phyloP scores from a whole-genome alignment of 148 eudicot genomes.

The Rhododendron ferrugineum region DNA sequence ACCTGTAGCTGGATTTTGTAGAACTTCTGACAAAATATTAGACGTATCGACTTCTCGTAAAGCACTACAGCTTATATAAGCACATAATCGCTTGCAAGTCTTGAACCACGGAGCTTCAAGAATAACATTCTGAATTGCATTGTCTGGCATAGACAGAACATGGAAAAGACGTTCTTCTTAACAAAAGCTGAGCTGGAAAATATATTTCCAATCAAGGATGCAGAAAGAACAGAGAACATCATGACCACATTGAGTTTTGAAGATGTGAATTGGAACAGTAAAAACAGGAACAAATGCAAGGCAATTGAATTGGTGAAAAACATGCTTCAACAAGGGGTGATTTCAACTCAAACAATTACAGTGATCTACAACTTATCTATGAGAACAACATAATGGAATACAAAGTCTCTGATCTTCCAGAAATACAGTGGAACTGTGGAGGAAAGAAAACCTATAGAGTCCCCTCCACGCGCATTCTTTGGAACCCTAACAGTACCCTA shows the following conservation, averaged over 20 bases:
- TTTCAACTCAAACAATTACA: neutral
- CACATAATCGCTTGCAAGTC: constrained; percentile 74
- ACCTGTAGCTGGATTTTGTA: constrained; percentile 56
- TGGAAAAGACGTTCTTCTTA: neutral
- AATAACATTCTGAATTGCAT: constrained; percentile 52
- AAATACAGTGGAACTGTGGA: neutral
- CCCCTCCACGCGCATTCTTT: neutral
- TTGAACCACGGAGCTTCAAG: constrained; percentile 92
- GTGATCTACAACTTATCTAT: neutral
- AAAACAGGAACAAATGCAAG: too few species aligned
- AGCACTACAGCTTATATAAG: constrained; percentile 87
- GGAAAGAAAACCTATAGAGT: neutral
- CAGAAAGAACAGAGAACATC: neutral
- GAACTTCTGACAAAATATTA: constrained; percentile 46
- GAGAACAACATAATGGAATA: neutral
- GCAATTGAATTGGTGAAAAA: neutral
- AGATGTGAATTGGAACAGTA: neutral
- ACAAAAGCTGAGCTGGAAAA: neutral
- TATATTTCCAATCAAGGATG: neutral
- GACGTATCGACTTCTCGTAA: constrained; percentile 92
- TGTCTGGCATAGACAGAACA: constrained; percentile 37
- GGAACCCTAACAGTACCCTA: neutral
- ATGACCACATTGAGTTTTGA: neutral
- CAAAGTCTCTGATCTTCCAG: neutral
- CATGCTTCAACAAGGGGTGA: neutral